A percentile compares a stretch with the other conserved stretches of the same genome.
Evolutionary conservation across 2,329 filamentous ascomycete species (phyloP).

Genomic region (Aschersonia sp.): DNA sequence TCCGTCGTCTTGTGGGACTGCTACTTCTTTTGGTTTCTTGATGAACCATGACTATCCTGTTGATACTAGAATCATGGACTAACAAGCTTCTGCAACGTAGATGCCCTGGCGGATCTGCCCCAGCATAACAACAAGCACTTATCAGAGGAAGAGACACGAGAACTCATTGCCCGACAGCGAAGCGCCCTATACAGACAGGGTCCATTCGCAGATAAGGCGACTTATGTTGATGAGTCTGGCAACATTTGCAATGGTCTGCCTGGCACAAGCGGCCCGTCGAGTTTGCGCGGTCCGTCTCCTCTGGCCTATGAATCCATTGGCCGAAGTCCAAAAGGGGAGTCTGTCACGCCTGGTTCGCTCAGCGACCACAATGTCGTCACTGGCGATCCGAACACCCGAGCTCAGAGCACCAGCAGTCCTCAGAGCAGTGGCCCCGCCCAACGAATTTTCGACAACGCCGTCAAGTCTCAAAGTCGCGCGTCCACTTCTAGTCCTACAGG

Average conservation of each 20-base stretch:
- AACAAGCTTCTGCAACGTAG: constrained; percentile 27
- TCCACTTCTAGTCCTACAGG: constrained; percentile 72
- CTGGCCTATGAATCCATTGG: constrained; percentile 55
- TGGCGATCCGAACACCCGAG: constrained; percentile 43
- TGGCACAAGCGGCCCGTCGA: constrained; percentile 46
- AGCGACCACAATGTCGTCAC: constrained; percentile 23
- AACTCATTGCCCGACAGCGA: constrained; percentile 90
- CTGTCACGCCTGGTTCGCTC: constrained; percentile 23
- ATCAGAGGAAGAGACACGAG: constrained; percentile 92
- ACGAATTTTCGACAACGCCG: constrained; percentile 46
- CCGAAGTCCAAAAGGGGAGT: constrained; percentile 22
- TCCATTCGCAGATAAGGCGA: constrained; percentile 50
- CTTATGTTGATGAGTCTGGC: constrained; percentile 55
- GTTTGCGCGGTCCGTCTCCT: constrained; percentile 64
- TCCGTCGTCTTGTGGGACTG: neutral
- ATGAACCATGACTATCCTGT: neutral
- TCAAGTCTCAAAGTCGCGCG: constrained; percentile 52
- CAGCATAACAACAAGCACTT: constrained; percentile 53
- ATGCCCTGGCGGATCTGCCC: constrained; percentile 32
- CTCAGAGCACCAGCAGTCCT: constrained; percentile 78
- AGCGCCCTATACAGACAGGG: constrained; percentile 81
- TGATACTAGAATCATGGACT: neutral
- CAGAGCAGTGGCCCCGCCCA: constrained; percentile 42
- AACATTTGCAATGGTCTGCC: constrained; percentile 51
- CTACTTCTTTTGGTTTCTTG: constrained; percentile 3